These are phyloP conservation scores for Exsudoporus frostii DNA, from an alignment of 768 basidiomycete species.

Conservation along the genomic window DNA sequence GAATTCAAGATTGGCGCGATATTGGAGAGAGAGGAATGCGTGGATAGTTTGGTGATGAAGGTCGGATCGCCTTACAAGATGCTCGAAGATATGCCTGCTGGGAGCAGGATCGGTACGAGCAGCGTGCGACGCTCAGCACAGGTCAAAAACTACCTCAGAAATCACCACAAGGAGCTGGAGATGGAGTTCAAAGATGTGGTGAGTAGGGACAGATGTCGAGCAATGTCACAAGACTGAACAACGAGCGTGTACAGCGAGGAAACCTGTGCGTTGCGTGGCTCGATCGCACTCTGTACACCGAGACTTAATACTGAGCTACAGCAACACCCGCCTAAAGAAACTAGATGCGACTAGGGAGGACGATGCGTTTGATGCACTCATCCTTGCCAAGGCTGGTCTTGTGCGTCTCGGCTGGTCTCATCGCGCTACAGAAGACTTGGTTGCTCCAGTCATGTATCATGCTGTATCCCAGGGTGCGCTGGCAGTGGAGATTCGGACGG, in stretches of 20 bases:
- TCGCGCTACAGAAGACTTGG: slow-evolving; percentile 73
- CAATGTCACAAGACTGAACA: neutral
- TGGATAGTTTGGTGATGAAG: slow-evolving; percentile 87
- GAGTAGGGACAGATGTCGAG: slow-evolving; percentile 34
- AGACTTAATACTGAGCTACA: slow-evolving; percentile 28
- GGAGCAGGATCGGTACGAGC: slow-evolving; percentile 92
- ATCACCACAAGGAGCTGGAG: slow-evolving; percentile 27
- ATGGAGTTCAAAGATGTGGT: slow-evolving; percentile 87
- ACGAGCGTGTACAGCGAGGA: slow-evolving; percentile 54
- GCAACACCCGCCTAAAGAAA: slow-evolving; percentile 88
- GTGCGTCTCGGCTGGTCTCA: slow-evolving; percentile 71
- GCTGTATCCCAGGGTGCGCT: slow-evolving; percentile 96
- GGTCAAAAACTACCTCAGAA: slow-evolving; percentile 71
- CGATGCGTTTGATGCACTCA: slow-evolving; percentile 79
- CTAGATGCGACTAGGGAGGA: slow-evolving; percentile 67
- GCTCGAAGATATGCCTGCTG: slow-evolving; percentile 80
- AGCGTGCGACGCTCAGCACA: slow-evolving; percentile 93
- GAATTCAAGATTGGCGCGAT: slow-evolving; percentile 87
- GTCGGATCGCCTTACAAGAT: slow-evolving; percentile 63
- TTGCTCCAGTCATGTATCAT: slow-evolving; percentile 72
- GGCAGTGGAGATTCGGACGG: slow-evolving; percentile 75
- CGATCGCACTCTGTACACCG: neutral
- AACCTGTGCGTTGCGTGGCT: slow-evolving; percentile 62
- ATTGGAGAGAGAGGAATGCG: slow-evolving; percentile 81
- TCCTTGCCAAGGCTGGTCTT: slow-evolving; percentile 92